Conservation (phyloP, 208 protist genomes). For the Acanthamoeba healyi region DNA sequence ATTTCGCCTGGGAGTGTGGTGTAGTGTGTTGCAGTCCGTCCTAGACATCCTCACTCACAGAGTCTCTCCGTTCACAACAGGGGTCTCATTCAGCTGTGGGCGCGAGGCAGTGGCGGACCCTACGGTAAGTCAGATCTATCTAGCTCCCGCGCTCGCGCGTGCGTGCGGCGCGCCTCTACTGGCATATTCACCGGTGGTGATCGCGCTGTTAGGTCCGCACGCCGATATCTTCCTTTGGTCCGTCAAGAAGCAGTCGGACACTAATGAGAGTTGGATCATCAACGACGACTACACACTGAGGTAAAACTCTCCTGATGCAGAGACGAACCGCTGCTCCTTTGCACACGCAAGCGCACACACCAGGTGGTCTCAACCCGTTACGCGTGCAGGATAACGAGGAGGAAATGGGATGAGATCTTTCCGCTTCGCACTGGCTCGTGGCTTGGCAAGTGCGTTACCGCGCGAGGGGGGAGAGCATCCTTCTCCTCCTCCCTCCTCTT, state of each 20-base stretch:
- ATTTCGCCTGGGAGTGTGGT: too few relatives aligned
- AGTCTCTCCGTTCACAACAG: neutral
- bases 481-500: neutral
- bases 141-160: too few relatives aligned
- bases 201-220: conserved; percentile 57
- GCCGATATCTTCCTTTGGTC: conserved; percentile 63
- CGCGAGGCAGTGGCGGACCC: neutral
- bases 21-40: too few relatives aligned
- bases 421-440: neutral
- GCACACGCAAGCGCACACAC: too few relatives aligned
- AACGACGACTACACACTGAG: conserved; percentile 29
- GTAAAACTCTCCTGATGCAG: too few relatives aligned
- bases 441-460: conserved; percentile 65
- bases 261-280: neutral
- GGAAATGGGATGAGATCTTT: conserved; percentile 25
- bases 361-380: too few relatives aligned
- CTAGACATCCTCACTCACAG: too few relatives aligned
- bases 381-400: neutral
- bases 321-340: too few relatives aligned
- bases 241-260: neutral
- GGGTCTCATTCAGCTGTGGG: conserved; percentile 17
- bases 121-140: conserved; percentile 46
- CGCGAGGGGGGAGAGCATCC: too few relatives aligned
- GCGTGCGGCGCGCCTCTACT: too few relatives aligned
- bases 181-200: too few relatives aligned